Evolutionary conservation across 1,139 yeast species (phyloP).

Genomic region (Wickerhamomyces sp.): DNA sequence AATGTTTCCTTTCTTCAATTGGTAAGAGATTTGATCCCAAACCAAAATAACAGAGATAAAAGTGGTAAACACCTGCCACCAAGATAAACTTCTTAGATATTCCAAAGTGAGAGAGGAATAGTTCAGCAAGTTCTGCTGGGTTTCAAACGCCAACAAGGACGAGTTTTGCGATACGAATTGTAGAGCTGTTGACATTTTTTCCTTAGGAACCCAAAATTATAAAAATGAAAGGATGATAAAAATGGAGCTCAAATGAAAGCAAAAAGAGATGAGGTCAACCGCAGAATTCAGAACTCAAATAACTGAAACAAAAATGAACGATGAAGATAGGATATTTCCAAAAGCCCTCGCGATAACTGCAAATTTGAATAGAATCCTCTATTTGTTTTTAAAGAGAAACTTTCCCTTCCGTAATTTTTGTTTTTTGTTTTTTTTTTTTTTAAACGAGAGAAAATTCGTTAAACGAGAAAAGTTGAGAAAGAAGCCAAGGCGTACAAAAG

Average conservation of each 20-base stretch:
- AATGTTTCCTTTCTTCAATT: slow-evolving; percentile 74
- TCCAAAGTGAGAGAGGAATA: slow-evolving; percentile 7
- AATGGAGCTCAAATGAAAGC: neutral
- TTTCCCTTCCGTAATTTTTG: neutral
- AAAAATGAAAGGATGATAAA: neutral
- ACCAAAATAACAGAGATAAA: slow-evolving; percentile 48
- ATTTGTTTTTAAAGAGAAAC: too few species aligned
- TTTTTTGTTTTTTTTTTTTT: neutral
- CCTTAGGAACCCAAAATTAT: too few species aligned
- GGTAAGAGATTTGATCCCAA: slow-evolving; percentile 79
- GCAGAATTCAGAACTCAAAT: too few species aligned
- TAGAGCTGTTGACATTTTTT: slow-evolving; percentile 16
- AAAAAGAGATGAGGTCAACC: neutral
- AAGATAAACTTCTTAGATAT: slow-evolving; percentile 25
- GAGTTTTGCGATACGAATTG: slow-evolving; percentile 14
- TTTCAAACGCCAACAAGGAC: slow-evolving; percentile 11
- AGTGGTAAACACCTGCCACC: slow-evolving; percentile 51
- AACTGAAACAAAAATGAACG: too few species aligned
- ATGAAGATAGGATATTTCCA: too few species aligned
- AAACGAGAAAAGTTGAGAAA: neutral
- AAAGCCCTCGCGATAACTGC: too few species aligned
- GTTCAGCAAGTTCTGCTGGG: slow-evolving; percentile 10
- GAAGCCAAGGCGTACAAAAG: neutral
- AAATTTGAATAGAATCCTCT: neutral
- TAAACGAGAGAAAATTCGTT: neutral